Conservation (phyloP, 129 eudicot species). For the Flaveria trinervia region DNA sequence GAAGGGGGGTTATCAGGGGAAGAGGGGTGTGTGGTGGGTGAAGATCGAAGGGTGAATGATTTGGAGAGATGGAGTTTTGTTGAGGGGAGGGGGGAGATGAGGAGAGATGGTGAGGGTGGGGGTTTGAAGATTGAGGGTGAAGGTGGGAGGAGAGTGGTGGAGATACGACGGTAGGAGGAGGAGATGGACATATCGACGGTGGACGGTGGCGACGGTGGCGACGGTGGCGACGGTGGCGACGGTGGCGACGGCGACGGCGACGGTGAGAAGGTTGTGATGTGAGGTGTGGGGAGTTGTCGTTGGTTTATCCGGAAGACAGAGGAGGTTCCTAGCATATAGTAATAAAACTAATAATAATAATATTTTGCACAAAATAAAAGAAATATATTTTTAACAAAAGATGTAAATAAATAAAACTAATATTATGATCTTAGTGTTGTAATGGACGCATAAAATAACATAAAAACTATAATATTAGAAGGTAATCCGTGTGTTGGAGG, state of each 20-base stretch:
- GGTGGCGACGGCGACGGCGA: too few species aligned
- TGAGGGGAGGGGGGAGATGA: constrained; percentile 18
- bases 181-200: constrained; percentile 51
- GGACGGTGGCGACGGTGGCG: neutral
- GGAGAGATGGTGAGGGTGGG: constrained; percentile 30
- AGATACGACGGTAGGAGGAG: constrained; percentile 45
- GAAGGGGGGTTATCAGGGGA: constrained; percentile 35
- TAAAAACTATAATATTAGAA: too few species aligned
- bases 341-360: neutral
- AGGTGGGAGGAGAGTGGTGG: constrained; percentile 42
- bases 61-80: constrained; percentile 31
- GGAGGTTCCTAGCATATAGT: neutral
- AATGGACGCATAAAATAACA: too few species aligned
- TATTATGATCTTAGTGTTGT: too few species aligned
- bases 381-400: neutral
- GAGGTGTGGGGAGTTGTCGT: neutral
- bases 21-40: constrained; percentile 40
- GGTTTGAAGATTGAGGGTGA: constrained; percentile 42
- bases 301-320: constrained; percentile 2
- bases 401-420: too few species aligned
- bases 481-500: too few species aligned
- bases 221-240: too few species aligned
- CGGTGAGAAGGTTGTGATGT: too few species aligned
- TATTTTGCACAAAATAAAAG: neutral
- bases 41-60: constrained; percentile 51